Conservation (phyloP, 257 asterid species). For the Solanum microdontum region DNA sequence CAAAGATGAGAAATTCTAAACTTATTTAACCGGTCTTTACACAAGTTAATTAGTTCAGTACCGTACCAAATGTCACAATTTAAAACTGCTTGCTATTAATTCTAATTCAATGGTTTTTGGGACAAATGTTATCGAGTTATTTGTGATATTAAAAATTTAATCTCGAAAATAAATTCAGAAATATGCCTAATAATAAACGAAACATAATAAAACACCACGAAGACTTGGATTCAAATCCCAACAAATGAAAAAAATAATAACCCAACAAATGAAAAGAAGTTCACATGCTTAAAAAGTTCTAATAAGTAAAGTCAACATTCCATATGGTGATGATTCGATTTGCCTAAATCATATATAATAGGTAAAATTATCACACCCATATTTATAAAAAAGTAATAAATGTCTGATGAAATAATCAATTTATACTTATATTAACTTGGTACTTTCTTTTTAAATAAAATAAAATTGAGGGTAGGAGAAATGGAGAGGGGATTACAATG, state of each 20-base stretch:
- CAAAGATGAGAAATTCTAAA: neutral
- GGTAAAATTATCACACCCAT: neutral
- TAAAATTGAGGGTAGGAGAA: neutral
- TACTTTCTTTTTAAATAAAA: too few relatives aligned
- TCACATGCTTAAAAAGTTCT: neutral
- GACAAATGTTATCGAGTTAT: neutral
- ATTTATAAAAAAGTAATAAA: neutral
- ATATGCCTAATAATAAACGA: neutral
- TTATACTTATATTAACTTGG: neutral
- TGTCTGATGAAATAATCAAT: neutral
- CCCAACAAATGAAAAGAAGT: neutral
- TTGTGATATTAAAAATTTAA: neutral
- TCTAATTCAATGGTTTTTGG: neutral
- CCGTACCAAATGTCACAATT: neutral
- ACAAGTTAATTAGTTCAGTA: neutral
- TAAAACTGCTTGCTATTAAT: neutral
- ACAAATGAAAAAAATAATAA: neutral
- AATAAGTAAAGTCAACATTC: neutral
- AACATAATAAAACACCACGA: neutral
- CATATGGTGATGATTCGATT: neutral
- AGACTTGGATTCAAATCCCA: neutral
- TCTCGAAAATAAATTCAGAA: neutral
- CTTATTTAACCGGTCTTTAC: neutral
- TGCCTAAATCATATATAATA: neutral
- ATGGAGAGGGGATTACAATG: too few relatives aligned